phyloP scores from a whole-genome alignment of 2,329 filamentous ascomycete species.

The Didymella lethalis region DNA sequence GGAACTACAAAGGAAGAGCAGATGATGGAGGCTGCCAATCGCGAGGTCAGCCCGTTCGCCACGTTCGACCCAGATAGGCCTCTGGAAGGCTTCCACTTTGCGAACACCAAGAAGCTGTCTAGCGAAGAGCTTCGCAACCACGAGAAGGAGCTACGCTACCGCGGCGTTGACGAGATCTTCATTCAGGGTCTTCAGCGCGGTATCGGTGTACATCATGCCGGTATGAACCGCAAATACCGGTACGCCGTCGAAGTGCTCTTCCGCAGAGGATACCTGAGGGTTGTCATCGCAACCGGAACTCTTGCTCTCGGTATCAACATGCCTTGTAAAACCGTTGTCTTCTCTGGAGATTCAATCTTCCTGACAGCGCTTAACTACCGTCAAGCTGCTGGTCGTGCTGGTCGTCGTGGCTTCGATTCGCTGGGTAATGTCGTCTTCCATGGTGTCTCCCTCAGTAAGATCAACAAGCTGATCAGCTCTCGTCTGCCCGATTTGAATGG shows the following conservation, averaged over 20 bases:
- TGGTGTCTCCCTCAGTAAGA: conserved; percentile 66
- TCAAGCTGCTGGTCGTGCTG: conserved; percentile 78
- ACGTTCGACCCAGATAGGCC: conserved; percentile 72
- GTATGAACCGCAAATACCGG: conserved; percentile 79
- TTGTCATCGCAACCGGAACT: conserved; percentile 78
- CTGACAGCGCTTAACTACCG: conserved; percentile 79
- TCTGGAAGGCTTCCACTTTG: conserved; percentile 70
- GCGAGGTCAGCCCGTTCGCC: conserved; percentile 66
- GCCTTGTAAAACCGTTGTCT: conserved; percentile 82
- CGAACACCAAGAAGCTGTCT: conserved; percentile 66
- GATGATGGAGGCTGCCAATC: conserved; percentile 63
- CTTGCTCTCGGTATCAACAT: conserved; percentile 75
- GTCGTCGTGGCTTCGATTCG: conserved; percentile 80
- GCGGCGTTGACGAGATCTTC: conserved; percentile 61
- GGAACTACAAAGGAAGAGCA: conserved; percentile 65
- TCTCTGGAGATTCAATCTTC: conserved; percentile 75
- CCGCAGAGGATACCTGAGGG: conserved; percentile 72
- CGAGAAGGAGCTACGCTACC: conserved; percentile 60
- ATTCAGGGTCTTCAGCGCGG: conserved; percentile 70
- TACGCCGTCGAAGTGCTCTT: conserved; percentile 78
- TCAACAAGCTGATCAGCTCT: conserved; percentile 74
- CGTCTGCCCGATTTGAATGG: conserved; percentile 76
- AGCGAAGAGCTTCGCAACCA: conserved; percentile 66
- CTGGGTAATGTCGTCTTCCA: conserved; percentile 84
- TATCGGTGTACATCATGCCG: conserved; percentile 79